Base-by-base conservation (phyloP, 129 eudicot genomes). In the Solidago caesia region DNA sequence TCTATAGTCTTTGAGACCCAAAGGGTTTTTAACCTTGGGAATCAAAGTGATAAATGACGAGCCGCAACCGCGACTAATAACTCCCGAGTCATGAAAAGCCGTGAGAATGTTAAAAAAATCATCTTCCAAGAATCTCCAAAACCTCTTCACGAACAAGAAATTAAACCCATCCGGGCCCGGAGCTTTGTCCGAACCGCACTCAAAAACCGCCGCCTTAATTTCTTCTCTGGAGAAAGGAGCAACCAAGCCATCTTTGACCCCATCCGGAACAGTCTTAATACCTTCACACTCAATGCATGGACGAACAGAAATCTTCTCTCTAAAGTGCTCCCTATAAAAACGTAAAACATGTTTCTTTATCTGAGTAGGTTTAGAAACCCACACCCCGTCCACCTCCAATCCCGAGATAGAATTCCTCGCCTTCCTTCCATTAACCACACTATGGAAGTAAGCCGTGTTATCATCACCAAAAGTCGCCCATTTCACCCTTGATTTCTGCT, bases 181-280 rank as follows among this genome's bases (percentile, higher is more conserved):
- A 21, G 21, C 21, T 21, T 21, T 21, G 21, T 21, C 21, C 21
- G 21, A 21, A 21, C 21, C 21, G 21, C 21, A 21, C 21, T 21
- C 21, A 21, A 21, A 21, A 21, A 21, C 21, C 21, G 21, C 21
- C 21, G 21, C 21, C 21, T 21, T 21, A 21, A 21, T 21, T 21
- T 21, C 21, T 21, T 21, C 14, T 11, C 1, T 51, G 4, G 57
- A 51, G 14, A 51, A 51, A 4, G 5, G 0, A 0, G 1, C 4
- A 0, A 7, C 14, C 15, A 51, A 11, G 1, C 10, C 3, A 2
- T 0, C 5, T 9, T n/a, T 0, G 4, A 9, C 57, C 5, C 14
- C 7, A 0, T 11, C n/a, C 1, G 0, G 0, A 51, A 51, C 14
- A 4, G 0, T 0, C 0, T 51, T 51, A 1, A 51, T 1, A 0